Conservation (phyloP, 306 rosid species). For the Lathyrus oleraceus region DNA sequence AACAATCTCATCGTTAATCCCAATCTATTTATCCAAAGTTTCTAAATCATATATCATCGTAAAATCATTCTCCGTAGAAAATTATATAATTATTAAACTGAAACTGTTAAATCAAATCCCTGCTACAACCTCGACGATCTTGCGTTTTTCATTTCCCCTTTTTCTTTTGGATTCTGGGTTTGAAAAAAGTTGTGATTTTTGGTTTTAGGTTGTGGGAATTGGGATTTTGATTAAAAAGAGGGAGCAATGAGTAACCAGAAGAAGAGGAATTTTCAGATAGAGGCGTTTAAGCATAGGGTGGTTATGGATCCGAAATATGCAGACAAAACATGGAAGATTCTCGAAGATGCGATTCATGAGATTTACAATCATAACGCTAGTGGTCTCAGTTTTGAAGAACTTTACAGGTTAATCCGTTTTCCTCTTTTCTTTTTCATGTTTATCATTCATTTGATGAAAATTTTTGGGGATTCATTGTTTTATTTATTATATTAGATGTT, state of each 20-base stretch:
- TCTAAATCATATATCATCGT: neutral
- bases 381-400: slow-evolving; percentile 96
- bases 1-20: neutral
- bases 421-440: neutral
- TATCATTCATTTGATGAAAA: neutral
- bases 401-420: slow-evolving; percentile 64
- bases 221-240: slow-evolving; percentile 25
- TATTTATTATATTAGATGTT: neutral
- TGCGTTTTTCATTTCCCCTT: neutral
- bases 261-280: slow-evolving; percentile 92
- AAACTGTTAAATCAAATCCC: neutral
- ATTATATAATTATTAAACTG: neutral
- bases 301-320: slow-evolving; percentile 96
- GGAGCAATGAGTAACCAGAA: slow-evolving; percentile 81
- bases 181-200: neutral
- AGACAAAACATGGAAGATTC: slow-evolving; percentile 90
- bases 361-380: slow-evolving; percentile 95
- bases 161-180: no score
- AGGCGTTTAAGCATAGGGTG: slow-evolving; percentile 90
- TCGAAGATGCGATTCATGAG: slow-evolving; percentile 91
- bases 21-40: neutral
- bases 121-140: slow-evolving; percentile 20
- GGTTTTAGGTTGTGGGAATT: slow-evolving; percentile 19
- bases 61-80: neutral
- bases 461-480: slow-evolving; percentile 10